These are phyloP conservation scores for Ilex asprella DNA, from an alignment of 257 asterid species.

Conservation along the genomic window DNA sequence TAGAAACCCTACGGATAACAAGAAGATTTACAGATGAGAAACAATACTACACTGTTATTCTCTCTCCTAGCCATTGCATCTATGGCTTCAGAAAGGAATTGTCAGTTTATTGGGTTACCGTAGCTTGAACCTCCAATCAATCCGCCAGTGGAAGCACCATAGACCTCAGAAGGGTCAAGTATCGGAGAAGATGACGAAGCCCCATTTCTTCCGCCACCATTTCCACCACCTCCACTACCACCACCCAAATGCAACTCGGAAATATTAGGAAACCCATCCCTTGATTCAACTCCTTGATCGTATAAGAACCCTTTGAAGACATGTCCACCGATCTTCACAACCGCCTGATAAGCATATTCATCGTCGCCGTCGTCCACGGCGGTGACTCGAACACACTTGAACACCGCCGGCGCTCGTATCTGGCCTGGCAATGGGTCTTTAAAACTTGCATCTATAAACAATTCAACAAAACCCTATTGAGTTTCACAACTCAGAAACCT, in stretches of 20 bases:
- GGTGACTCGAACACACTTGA: conserved; percentile 66
- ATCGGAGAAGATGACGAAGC: conserved; percentile 22
- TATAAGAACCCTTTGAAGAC: conserved; percentile 71
- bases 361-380: conserved; percentile 67
- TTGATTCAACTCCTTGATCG: conserved; percentile 58
- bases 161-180: conserved; percentile 34
- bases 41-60: not conserved
- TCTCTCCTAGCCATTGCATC: not conserved
- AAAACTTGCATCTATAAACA: conserved; percentile 31
- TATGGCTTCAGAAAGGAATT: not conserved
- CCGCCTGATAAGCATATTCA: conserved; percentile 71
- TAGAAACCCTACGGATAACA: conserved; percentile 12
- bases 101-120: conserved; percentile 43
- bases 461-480: not conserved
- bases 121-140: conserved; percentile 53
- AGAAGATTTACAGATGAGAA: not conserved
- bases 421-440: conserved; percentile 65
- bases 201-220: conserved; percentile 16
- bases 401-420: conserved; percentile 67
- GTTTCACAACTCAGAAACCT: not conserved
- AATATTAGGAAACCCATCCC: conserved; percentile 43
- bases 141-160: conserved; percentile 34
- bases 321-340: conserved; percentile 70
- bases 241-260: conserved; percentile 66
- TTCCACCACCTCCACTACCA: conserved; percentile 13